Conservation (phyloP, 1,284 basidiomycete genomes). For the Earliella scabrosa region DNA sequence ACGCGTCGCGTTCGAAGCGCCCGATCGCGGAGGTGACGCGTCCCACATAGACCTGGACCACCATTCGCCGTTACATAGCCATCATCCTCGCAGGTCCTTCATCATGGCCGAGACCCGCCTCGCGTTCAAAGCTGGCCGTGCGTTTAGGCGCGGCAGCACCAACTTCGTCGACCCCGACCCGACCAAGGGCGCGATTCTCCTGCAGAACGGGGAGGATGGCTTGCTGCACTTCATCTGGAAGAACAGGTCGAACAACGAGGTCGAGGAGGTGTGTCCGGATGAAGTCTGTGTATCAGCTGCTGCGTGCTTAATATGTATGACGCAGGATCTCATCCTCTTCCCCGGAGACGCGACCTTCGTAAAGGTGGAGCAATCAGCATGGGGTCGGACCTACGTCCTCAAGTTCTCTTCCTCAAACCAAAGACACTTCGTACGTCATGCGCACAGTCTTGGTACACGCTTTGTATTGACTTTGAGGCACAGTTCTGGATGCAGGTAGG, state of each 20-base stretch:
- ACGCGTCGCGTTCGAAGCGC: slow-evolving; percentile 22
- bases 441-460: neutral
- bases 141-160: slow-evolving; percentile 64
- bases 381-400: slow-evolving; percentile 75
- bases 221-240: slow-evolving; percentile 80
- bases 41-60: slow-evolving; percentile 5
- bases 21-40: slow-evolving; percentile 22
- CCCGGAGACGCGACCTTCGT: slow-evolving; percentile 78
- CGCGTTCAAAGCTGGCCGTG: slow-evolving; percentile 83
- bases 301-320: neutral
- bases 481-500: slow-evolving; percentile 86
- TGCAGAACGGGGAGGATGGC: slow-evolving; percentile 73
- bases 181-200: slow-evolving; percentile 71
- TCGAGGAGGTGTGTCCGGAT: slow-evolving; percentile 63
- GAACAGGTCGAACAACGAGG: slow-evolving; percentile 60
- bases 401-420: slow-evolving; percentile 83
- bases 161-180: slow-evolving; percentile 69
- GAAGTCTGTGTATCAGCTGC: neutral
- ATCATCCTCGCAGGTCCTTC: neutral
- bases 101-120: slow-evolving; percentile 47
- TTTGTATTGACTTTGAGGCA: slow-evolving; percentile 10
- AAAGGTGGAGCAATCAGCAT: slow-evolving; percentile 62
- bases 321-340: slow-evolving; percentile 77
- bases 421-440: slow-evolving; percentile 72
- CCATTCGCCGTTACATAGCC: neutral